These are phyloP conservation scores for Pisolithus orientalis DNA, from an alignment of 768 basidiomycete species.

Conservation along the genomic window DNA sequence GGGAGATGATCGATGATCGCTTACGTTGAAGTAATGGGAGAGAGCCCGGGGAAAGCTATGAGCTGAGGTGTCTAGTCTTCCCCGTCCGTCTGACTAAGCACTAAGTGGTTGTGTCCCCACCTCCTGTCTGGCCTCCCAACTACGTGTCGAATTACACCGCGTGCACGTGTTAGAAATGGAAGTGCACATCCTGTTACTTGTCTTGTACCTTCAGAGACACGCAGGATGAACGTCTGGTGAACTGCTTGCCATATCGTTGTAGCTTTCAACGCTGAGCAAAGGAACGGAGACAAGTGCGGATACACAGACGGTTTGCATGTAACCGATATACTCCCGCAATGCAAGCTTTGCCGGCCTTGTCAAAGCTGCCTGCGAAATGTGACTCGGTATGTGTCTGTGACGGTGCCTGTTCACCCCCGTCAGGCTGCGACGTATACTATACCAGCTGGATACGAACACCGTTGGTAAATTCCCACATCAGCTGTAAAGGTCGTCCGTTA, in stretches of 20 bases:
- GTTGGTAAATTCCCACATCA: slow-evolving; percentile 52
- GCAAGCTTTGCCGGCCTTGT: slow-evolving; percentile 42
- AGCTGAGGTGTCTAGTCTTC: too few species aligned
- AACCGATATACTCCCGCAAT: slow-evolving; percentile 77
- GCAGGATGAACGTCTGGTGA: slow-evolving; percentile 45
- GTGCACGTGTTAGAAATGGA: slow-evolving; percentile 55
- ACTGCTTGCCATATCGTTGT: slow-evolving; percentile 41
- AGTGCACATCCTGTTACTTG: slow-evolving; percentile 49
- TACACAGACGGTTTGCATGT: slow-evolving; percentile 43
- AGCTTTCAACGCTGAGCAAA: not conserved
- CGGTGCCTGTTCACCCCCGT: slow-evolving; percentile 27
- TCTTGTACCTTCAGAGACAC: slow-evolving; percentile 41
- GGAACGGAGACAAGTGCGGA: not conserved
- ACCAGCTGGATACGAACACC: slow-evolving; percentile 33
- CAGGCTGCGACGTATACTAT: not conserved
- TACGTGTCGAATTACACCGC: slow-evolving; percentile 65
- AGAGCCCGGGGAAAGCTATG: too few species aligned
- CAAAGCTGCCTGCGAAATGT: slow-evolving; percentile 52
- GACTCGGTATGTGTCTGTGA: slow-evolving; percentile 41
- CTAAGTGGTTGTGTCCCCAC: too few species aligned
- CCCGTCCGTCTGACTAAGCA: too few species aligned
- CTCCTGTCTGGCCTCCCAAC: too few species aligned
- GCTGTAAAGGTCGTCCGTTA: slow-evolving; percentile 35
- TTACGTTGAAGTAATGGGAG: slow-evolving; percentile 64
- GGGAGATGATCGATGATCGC: slow-evolving; percentile 13